Evolutionary conservation across 164 flowering plant genomes (phyloP).

Genomic region (Macadamia integrifolia): DNA sequence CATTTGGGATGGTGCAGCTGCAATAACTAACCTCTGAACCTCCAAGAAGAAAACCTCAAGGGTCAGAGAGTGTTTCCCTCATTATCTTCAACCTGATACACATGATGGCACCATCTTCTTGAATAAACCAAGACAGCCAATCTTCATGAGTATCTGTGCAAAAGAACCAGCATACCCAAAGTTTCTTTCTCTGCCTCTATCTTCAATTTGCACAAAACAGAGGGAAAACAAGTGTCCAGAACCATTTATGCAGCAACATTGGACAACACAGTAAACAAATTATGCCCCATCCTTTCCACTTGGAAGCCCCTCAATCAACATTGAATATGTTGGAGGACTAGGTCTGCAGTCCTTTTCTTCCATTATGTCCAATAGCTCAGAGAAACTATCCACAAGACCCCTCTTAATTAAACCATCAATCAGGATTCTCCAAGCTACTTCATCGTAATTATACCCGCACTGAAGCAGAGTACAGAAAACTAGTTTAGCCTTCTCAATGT

Average conservation of each 20-base stretch:
- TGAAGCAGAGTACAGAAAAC: constrained; percentile 45
- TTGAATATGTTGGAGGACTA: constrained; percentile 47
- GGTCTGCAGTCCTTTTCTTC: constrained; percentile 50
- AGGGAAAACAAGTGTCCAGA: not conserved
- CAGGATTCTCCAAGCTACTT: constrained; percentile 74
- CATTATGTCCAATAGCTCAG: constrained; percentile 58
- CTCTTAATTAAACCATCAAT: constrained; percentile 66
- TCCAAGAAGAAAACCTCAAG: not conserved
- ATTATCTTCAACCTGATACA: not conserved
- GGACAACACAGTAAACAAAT: not conserved
- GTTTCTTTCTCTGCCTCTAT: not conserved
- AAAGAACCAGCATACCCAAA: not conserved
- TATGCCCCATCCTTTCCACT: constrained; percentile 5
- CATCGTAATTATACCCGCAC: constrained; percentile 58
- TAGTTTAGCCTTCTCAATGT: constrained; percentile 38
- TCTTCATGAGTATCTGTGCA: not conserved
- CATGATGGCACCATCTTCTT: not conserved
- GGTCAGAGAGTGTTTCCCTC: not conserved
- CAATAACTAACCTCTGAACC: constrained; percentile 1
- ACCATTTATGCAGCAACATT: not conserved
- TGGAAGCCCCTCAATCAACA: constrained; percentile 49
- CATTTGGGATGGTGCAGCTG: not conserved
- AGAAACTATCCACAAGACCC: constrained; percentile 48
- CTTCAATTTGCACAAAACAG: constrained; percentile 8
- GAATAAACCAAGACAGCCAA: not conserved